These are phyloP conservation scores for Bruguiera hainesii DNA, from an alignment of 441 rosid genomes.

Conservation along the genomic window DNA sequence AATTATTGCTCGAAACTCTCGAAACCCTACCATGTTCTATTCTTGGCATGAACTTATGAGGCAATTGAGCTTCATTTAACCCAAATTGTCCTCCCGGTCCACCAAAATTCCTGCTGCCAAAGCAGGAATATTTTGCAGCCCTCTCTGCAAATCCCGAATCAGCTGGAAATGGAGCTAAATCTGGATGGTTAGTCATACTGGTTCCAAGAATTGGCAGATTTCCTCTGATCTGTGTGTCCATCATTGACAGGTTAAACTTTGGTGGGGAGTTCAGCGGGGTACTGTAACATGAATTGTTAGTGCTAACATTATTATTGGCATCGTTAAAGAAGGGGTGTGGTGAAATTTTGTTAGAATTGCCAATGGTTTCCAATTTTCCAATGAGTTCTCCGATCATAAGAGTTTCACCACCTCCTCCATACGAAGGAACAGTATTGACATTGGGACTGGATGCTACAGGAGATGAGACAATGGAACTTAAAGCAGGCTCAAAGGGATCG, in stretches of 20 bases:
- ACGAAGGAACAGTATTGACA: slow-evolving; percentile 3
- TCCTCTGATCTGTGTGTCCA: slow-evolving; percentile 38
- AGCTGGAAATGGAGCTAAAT: slow-evolving; percentile 35
- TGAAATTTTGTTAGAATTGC: slow-evolving; percentile 39
- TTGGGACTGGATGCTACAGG: slow-evolving; percentile 33
- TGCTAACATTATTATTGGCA: slow-evolving; percentile 13
- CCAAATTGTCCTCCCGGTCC: slow-evolving; percentile 22
- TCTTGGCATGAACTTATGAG: slow-evolving; percentile 16
- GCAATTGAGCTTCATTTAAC: slow-evolving; percentile 24
- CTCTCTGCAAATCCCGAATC: slow-evolving; percentile 53
- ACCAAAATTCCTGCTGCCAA: slow-evolving; percentile 22
- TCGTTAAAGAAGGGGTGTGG: slow-evolving; percentile 23
- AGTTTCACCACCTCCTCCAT: slow-evolving; percentile 26
- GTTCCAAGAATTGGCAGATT: slow-evolving; percentile 30
- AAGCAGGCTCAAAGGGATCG: slow-evolving; percentile 73
- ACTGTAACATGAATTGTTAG: slow-evolving; percentile 37
- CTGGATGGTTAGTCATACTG: slow-evolving; percentile 28
- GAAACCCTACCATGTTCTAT: slow-evolving; percentile 24
- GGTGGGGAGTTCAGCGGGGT: slow-evolving; percentile 55
- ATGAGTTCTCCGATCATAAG: slow-evolving; percentile 50
- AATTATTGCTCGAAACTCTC: slow-evolving; percentile 27
- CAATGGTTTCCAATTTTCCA: slow-evolving; percentile 62
- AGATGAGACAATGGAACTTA: slow-evolving; percentile 58
- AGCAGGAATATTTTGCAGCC: slow-evolving; percentile 51
- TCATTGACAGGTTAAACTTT: slow-evolving; percentile 33